Percentiles rank a stretch among this genome's conserved stretches.
phyloP scores from a whole-genome alignment of 805 yeast genomes.

The Gaillardinia entomophila region DNA sequence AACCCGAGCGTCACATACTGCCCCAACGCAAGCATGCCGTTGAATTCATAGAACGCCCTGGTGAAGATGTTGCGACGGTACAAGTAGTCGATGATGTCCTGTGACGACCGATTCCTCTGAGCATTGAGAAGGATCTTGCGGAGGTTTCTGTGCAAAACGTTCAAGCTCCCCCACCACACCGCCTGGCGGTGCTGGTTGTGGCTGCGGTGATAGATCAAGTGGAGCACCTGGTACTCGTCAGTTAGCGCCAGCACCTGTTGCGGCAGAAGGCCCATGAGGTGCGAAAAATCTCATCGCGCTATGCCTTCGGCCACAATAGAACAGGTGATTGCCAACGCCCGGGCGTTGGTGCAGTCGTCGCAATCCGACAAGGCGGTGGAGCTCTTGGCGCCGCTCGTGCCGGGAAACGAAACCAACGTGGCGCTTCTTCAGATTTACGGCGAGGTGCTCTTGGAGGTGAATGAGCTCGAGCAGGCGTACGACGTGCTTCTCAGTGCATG shows the following conservation, averaged over 20 bases:
- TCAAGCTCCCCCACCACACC: slow-evolving; percentile 71
- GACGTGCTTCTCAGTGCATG: slow-evolving; percentile 55
- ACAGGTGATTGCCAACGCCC: slow-evolving; percentile 26
- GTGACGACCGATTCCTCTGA: slow-evolving; percentile 18
- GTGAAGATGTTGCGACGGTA: slow-evolving; percentile 32
- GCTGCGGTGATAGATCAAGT: slow-evolving; percentile 63
- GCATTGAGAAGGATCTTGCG: slow-evolving; percentile 27
- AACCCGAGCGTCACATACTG: slow-evolving; percentile 75
- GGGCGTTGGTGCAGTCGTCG: slow-evolving; percentile 39
- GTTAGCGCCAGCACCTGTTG: background rate
- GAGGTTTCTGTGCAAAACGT: slow-evolving; percentile 54
- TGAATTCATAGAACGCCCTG: slow-evolving; percentile 54
- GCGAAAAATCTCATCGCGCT: slow-evolving; percentile 1
- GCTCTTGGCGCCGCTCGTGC: slow-evolving; percentile 34
- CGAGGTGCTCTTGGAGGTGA: slow-evolving; percentile 73
- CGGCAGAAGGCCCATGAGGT: background rate
- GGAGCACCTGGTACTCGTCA: slow-evolving; percentile 55
- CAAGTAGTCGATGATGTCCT: slow-evolving; percentile 18
- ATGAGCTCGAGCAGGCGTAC: slow-evolving; percentile 76
- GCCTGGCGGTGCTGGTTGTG: slow-evolving; percentile 70
- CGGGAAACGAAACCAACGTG: slow-evolving; percentile 27
- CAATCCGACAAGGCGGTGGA: slow-evolving; percentile 53
- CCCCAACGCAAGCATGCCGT: slow-evolving; percentile 64
- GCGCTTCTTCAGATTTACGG: slow-evolving; percentile 58
- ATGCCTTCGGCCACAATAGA: slow-evolving; percentile 4